Percentiles rank a stretch among this genome's conserved stretches.
Evolutionary conservation across 2,329 filamentous ascomycete species (phyloP).

Genomic region (Orbilia blumenaviensis): DNA sequence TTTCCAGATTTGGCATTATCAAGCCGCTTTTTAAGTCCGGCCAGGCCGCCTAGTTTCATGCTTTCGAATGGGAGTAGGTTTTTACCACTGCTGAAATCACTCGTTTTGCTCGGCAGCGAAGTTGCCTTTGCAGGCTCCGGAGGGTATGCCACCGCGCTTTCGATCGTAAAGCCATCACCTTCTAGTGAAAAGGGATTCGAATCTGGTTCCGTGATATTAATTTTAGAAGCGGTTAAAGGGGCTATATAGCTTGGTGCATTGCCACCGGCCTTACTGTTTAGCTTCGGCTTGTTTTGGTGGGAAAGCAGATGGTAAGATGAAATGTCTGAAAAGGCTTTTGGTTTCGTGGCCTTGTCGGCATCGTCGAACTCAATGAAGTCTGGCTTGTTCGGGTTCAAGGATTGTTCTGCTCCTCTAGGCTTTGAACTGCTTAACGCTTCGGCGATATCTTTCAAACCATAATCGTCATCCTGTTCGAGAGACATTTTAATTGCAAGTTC

Average conservation of each 20-base stretch:
- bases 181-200: constrained; percentile 39
- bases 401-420: neutral
- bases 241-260: too few relatives aligned
- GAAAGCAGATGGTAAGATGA: neutral
- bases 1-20: constrained; percentile 59
- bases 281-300: neutral
- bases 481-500: constrained; percentile 45
- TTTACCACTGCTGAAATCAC: constrained; percentile 68
- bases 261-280: neutral
- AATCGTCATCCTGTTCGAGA: constrained; percentile 13
- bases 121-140: constrained; percentile 60
- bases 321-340: neutral
- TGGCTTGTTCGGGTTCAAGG: constrained; percentile 31
- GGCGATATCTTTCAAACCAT: neutral
- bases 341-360: neutral
- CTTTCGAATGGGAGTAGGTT: constrained; percentile 63
- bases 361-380: constrained; percentile 40
- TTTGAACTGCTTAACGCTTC: neutral
- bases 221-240: constrained; percentile 10
- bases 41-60: constrained; percentile 57
- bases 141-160: constrained; percentile 8
- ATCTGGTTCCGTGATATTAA: neutral
- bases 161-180: constrained; percentile 31
- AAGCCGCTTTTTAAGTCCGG: constrained; percentile 47
- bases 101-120: constrained; percentile 58